phyloP scores from a whole-genome alignment of 2,329 filamentous ascomycete genomes.

The Aspergillus viridinutans region DNA sequence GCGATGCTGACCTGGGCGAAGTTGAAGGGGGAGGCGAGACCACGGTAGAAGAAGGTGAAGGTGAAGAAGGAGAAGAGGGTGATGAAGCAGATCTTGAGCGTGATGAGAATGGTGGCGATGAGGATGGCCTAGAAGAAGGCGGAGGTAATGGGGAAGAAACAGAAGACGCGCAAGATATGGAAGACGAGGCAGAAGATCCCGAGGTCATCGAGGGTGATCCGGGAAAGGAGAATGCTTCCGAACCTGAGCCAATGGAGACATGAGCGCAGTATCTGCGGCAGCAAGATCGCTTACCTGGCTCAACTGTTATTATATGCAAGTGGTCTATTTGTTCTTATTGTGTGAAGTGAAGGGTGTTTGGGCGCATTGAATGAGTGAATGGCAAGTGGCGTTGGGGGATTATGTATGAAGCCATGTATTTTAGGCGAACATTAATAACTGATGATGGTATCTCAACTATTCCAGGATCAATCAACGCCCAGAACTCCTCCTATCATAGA shows the following conservation, averaged over 20 bases:
- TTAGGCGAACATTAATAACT: background rate
- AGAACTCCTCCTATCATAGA: background rate
- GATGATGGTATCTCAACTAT: background rate
- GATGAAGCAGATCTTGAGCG: constrained; percentile 11
- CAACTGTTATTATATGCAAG: background rate
- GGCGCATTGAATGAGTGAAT: background rate
- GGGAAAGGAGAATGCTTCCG: background rate
- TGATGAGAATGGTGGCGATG: constrained; percentile 10
- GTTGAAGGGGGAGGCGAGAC: constrained; percentile 19
- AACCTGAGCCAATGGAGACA: background rate
- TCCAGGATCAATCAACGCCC: background rate
- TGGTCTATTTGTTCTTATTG: background rate
- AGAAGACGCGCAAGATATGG: constrained; percentile 12
- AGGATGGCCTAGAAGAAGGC: constrained; percentile 1
- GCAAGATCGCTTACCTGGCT: background rate
- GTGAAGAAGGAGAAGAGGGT: constrained; percentile 12
- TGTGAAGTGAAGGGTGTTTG: background rate
- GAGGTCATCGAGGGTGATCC: constrained; percentile 1
- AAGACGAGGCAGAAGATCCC: constrained; percentile 15
- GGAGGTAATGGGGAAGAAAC: constrained; percentile 9
- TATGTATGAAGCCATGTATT: background rate
- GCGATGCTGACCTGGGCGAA: constrained; percentile 17
- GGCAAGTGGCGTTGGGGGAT: background rate
- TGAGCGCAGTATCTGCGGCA: background rate
- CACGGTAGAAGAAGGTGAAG: constrained; percentile 11